Evolutionary conservation across 1,139 yeast species (phyloP).

Genomic region (Arxiozyma bovina): DNA sequence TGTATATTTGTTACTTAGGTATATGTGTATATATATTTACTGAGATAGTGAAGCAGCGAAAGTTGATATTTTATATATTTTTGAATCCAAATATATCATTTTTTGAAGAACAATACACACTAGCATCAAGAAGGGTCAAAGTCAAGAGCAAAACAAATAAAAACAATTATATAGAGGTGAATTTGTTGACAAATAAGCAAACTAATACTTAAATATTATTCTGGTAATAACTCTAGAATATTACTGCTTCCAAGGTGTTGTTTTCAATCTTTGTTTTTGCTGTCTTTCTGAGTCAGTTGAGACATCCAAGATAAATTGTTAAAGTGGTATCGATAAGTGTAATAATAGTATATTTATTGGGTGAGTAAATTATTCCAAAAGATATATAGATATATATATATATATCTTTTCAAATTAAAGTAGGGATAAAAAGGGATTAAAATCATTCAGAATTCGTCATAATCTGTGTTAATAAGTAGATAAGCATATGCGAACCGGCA

Average conservation of each 20-base stretch:
- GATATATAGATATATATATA: no score
- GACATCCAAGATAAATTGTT: background rate
- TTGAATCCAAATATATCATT: background rate
- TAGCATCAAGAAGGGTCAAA: no score
- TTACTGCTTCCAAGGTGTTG: background rate
- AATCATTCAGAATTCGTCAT: background rate
- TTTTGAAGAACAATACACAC: background rate
- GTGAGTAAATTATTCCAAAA: no score
- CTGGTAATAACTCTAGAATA: background rate
- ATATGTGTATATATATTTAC: background rate
- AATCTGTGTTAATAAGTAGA: background rate
- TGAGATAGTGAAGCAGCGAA: background rate
- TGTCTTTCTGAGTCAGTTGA: background rate
- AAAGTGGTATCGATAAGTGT: no score
- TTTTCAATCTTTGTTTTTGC: background rate
- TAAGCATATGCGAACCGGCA: constrained; percentile 7
- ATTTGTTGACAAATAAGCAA: background rate
- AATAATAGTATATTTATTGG: background rate
- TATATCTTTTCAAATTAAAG: background rate
- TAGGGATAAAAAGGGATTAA: no score
- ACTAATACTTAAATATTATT: background rate
- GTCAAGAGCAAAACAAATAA: background rate
- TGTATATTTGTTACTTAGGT: background rate
- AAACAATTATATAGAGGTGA: background rate
- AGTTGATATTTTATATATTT: no score